A percentile compares a stretch with the other conserved stretches of the same genome.
These are phyloP conservation scores for Aspergillus neotritici DNA, from an alignment of 2,329 filamentous ascomycete species.

Conservation along the genomic window DNA sequence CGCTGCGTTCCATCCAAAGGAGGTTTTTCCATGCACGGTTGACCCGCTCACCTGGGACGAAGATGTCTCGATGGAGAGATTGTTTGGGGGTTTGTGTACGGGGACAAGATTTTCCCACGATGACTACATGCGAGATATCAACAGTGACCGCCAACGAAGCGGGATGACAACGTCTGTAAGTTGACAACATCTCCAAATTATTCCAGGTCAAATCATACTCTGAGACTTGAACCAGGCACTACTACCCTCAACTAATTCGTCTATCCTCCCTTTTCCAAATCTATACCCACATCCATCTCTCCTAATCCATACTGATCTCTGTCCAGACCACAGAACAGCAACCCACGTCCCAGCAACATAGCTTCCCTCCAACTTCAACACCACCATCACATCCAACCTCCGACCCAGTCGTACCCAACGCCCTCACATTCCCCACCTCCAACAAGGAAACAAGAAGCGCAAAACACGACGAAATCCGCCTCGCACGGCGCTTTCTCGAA, in stretches of 20 bases:
- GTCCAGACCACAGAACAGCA: slow-evolving; percentile 10
- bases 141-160: slow-evolving; percentile 2
- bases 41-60: slow-evolving; percentile 59
- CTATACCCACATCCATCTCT: no score
- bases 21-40: slow-evolving; percentile 79
- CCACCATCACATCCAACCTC: neutral
- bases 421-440: slow-evolving; percentile 3
- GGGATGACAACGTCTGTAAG: no score
- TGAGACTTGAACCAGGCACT: no score
- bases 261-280: no score
- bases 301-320: no score
- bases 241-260: no score
- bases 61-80: slow-evolving; percentile 55
- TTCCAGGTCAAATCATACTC: no score
- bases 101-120: slow-evolving; percentile 61
- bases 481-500: slow-evolving; percentile 21
- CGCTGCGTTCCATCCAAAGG: slow-evolving; percentile 60
- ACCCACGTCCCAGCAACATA: neutral
- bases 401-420: neutral
- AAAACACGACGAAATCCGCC: slow-evolving; percentile 21
- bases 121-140: slow-evolving; percentile 46
- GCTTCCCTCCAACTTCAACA: neutral
- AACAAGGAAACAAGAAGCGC: slow-evolving; percentile 8
- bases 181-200: no score
- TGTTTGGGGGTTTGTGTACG: slow-evolving; percentile 69